Percentiles rank a stretch among this genome's conserved stretches.
These are phyloP conservation scores for Phytophthora melonis DNA, from an alignment of 352 stramenopile species.

Conservation along the genomic window DNA sequence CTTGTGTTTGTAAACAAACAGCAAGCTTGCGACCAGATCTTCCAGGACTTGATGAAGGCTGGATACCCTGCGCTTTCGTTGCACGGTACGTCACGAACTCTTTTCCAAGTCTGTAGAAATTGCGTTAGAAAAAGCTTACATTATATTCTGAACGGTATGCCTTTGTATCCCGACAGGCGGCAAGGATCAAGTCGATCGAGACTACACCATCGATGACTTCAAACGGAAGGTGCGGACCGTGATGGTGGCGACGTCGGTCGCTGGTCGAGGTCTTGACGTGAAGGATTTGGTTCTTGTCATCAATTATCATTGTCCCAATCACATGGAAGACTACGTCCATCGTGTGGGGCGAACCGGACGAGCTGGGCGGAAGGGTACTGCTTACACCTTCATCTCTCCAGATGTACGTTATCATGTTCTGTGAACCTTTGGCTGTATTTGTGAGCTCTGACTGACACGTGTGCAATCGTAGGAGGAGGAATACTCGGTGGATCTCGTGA, in stretches of 20 bases:
- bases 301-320: constrained; percentile 99
- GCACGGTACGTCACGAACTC: constrained; percentile 78
- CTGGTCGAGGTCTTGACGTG: constrained; percentile 98
- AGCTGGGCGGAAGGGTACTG: constrained; percentile 96
- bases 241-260: constrained; percentile 97
- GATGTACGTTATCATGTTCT: constrained; percentile 68
- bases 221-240: constrained; percentile 95
- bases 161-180: constrained; percentile 72
- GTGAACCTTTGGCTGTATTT: neutral
- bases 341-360: constrained; percentile 97
- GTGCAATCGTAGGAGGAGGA: constrained; percentile 91
- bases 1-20: constrained; percentile 99
- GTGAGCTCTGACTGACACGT: constrained; percentile 16
- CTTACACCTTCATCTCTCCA: constrained; percentile 99
- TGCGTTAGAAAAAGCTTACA: too few species aligned
- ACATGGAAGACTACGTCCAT: constrained; percentile 99
- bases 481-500: constrained; percentile 98
- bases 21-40: constrained; percentile 96
- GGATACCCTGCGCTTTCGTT: constrained; percentile 97
- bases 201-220: constrained; percentile 99
- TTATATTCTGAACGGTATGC: too few species aligned
- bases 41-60: constrained; percentile 96
- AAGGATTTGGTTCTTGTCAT: constrained; percentile 98
- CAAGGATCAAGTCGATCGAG: constrained; percentile 99
- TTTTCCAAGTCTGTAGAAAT: too few species aligned